Base-by-base conservation (phyloP, 148 eudicot species). In the Fagopyrum esculentum region DNA sequence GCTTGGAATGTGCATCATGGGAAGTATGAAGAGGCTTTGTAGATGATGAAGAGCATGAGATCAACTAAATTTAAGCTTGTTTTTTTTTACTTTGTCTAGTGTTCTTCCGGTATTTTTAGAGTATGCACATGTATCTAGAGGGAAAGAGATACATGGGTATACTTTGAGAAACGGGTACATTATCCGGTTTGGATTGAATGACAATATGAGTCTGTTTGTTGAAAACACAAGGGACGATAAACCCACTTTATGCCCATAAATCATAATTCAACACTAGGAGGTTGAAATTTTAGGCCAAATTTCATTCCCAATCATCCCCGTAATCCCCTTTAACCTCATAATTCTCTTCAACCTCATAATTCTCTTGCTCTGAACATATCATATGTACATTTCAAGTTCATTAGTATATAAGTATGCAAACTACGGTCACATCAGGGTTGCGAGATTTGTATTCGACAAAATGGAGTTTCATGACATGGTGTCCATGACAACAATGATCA, bases 321-420 rank as follows among this genome's bases (percentile, higher is more conserved):
- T 22, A 22, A 22, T 22, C 26, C 26, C 26, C 26, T 22, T 22
- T 0, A 22, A 22, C 26, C 0, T 22, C 26, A 22, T 22, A 22
- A 22, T 22, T 22, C 26, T 22, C 26, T 22, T 22, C n/a, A 22
- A 22, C 26, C 0, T 22, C 26, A 22, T 22, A 22, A 22, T 22
- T 22, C 26, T 22, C 26, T 22, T 22, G 26, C 26, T 22, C 26
- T 0, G 26, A 22, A 22, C 26, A 22, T 0, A 0, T 22, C 26
- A 93, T 64, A 51, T 86, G 69, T 88, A 81, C 68, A 78, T 93
- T 73, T 89, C 97, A 45, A 93, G 97, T 83, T 88, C 97, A 35
- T 86, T 91, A 17, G 84, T 91, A 17, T 93, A 93, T 78, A 91
- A 91, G 95, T 93, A 93, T 83, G 93, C 95, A 48, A 91, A 89